Conservation (phyloP, 1,139 yeast genomes). For the Meyerozyma carpophila region DNA sequence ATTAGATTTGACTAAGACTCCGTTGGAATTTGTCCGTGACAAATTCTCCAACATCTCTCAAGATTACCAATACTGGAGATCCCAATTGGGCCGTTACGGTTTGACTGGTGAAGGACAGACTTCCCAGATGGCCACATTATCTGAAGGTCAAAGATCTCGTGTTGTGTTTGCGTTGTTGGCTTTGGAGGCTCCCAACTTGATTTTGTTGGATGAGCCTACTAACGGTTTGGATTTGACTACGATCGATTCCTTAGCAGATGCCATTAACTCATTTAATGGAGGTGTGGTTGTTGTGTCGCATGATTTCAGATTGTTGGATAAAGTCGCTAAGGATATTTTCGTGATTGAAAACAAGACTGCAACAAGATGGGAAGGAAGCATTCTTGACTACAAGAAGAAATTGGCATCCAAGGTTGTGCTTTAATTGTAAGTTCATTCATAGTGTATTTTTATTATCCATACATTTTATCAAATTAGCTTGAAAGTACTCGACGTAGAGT, state of each 20-base stretch:
- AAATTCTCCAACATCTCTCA: constrained; percentile 85
- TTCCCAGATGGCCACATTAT: constrained; percentile 95
- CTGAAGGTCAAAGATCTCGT: constrained; percentile 99
- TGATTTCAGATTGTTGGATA: constrained; percentile 97
- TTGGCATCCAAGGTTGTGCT: constrained; percentile 84
- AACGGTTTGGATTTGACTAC: constrained; percentile 98
- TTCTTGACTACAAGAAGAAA: constrained; percentile 87
- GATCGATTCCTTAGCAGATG: constrained; percentile 95
- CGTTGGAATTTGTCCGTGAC: constrained; percentile 95
- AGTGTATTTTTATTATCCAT: not conserved
- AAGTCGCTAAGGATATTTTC: constrained; percentile 93
- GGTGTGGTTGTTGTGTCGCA: constrained; percentile 99
- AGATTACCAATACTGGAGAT: constrained; percentile 99
- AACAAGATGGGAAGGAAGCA: constrained; percentile 92
- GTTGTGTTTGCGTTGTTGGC: constrained; percentile 97
- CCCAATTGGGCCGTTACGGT: constrained; percentile 96
- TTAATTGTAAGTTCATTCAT: constrained; percentile 19
- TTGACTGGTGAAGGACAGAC: constrained; percentile 99
- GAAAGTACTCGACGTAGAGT: not conserved
- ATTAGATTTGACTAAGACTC: constrained; percentile 89
- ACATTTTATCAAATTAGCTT: not conserved
- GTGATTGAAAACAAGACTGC: constrained; percentile 95
- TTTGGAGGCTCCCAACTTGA: constrained; percentile 89
- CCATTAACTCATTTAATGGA: constrained; percentile 90
- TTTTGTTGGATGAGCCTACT: constrained; percentile 97